phyloP scores from a whole-genome alignment of 2,329 filamentous ascomycete genomes.

The Aspergillus spinulosporus region DNA sequence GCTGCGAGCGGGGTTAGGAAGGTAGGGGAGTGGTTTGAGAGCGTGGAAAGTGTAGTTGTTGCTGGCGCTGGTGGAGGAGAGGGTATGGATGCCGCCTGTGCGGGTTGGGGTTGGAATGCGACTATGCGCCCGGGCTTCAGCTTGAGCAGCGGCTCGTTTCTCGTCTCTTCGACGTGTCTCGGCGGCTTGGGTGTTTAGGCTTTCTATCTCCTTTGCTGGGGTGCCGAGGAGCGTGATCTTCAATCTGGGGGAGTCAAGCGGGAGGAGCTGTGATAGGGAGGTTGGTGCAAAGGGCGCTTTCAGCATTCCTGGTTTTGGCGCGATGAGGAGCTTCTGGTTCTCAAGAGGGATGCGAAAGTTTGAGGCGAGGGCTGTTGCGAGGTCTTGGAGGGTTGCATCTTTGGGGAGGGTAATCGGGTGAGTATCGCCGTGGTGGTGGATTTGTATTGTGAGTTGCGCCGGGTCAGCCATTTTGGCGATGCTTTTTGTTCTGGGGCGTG shows the following conservation, averaged over 20 bases:
- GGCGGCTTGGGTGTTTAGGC: constrained; percentile 41
- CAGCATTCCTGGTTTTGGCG: constrained; percentile 49
- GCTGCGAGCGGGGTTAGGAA: constrained; percentile 73
- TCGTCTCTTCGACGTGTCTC: constrained; percentile 30
- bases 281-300: constrained; percentile 47
- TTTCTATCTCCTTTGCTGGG: constrained; percentile 43
- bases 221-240: constrained; percentile 51
- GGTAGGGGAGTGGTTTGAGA: constrained; percentile 71
- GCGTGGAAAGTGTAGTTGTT: constrained; percentile 78
- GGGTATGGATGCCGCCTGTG: constrained; percentile 29
- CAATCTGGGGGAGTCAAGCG: constrained; percentile 38
- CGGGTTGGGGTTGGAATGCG: not conserved
- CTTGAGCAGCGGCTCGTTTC: constrained; percentile 31
- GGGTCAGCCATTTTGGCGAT: constrained; percentile 2
- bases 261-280: constrained; percentile 35
- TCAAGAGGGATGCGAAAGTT: constrained; percentile 41
- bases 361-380: constrained; percentile 37
- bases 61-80: constrained; percentile 60
- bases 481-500: not conserved
- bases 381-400: constrained; percentile 53
- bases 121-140: constrained; percentile 21
- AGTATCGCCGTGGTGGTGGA: constrained; percentile 57
- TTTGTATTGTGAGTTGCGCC: constrained; percentile 43
- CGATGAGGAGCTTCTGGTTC: constrained; percentile 49
- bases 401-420: constrained; percentile 51